phyloP scores from a whole-genome alignment of 208 protist genomes.

The Leishmania tropica region DNA sequence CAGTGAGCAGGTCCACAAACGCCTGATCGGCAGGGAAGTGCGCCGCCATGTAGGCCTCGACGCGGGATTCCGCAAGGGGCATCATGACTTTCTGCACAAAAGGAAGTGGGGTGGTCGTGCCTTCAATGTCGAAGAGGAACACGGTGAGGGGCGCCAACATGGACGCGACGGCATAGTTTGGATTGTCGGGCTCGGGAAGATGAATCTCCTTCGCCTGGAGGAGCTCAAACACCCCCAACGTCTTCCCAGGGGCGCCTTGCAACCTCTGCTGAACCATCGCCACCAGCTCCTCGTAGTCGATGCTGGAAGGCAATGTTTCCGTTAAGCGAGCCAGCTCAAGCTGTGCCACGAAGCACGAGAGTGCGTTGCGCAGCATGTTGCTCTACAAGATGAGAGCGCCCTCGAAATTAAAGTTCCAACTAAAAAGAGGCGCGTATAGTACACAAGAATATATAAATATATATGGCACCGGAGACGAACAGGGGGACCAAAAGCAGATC shows the following conservation, averaged over 20 bases:
- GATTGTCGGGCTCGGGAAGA: slow-evolving; percentile 2
- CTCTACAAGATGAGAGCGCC: not conserved
- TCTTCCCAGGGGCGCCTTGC: not conserved
- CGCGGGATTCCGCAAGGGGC: slow-evolving; percentile 33
- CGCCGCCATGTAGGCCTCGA: slow-evolving; percentile 43
- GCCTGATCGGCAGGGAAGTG: slow-evolving; percentile 39
- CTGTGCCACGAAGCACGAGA: slow-evolving; percentile 26
- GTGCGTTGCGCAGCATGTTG: slow-evolving; percentile 9
- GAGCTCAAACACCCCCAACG: slow-evolving; percentile 1
- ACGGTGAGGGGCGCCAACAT: slow-evolving; percentile 19
- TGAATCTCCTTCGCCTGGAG: slow-evolving; percentile 1
- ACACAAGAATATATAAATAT: not conserved
- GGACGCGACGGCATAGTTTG: not conserved
- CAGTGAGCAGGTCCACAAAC: slow-evolving; percentile 23
- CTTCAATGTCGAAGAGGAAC: slow-evolving; percentile 81
- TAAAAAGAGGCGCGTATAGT: not conserved
- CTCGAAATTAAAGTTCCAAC: not conserved
- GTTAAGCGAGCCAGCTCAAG: slow-evolving; percentile 32
- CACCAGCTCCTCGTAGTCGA: slow-evolving; percentile 8
- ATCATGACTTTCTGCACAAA: slow-evolving; percentile 73
- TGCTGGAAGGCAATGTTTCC: slow-evolving; percentile 18
- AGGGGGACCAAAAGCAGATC: too few species aligned
- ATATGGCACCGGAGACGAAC: too few species aligned
- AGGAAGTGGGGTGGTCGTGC: slow-evolving; percentile 83
- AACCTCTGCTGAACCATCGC: not conserved